Evolutionary conservation across 2,329 filamentous ascomycete species (phyloP), one percentile per base, ranked within the genome.

Genomic region (Hymenoscyphus occultus): DNA sequence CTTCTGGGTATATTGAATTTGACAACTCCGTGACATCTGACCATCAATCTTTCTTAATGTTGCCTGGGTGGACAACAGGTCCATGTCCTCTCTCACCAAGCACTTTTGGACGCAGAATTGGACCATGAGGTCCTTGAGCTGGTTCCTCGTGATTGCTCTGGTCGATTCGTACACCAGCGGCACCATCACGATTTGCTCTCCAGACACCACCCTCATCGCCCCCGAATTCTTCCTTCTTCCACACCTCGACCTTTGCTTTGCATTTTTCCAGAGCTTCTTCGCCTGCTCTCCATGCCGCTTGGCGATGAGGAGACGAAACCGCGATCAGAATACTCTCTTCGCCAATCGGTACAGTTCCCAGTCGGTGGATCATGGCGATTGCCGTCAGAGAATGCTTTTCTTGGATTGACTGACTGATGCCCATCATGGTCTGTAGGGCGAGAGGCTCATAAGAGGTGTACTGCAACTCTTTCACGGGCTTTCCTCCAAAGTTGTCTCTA

Each of bases 251-350:
- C 70, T 83, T 87, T 63, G 85, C 86, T 80, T 98, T 99, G 74
- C 91, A 92, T 75, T 86, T 81, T 80, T 98, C 94, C 65, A 98
- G 79, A 40, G 93, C 90, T 78, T 96, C 92, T 80, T 98, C 94
- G 0, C 91, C 94, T 0, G 90, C 94, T 71, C 81, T 80, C 94
- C 94, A 99, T 5, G 92, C 93, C 14, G 90, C 91, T 71, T 90
- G 85, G 7, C 95, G 83, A 79, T 98, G 95, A 42, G 90, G 87
- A 35, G 91, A 84, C 56, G 91, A 93, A 3, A 97, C 90, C 1
- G 92, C 91, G 72, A 98, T 93, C 63, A 96, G 80, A 67, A 99
- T 94, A 75, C 92, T 96, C 79, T 97, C 93, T 78, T 97, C 92
- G n/a, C 88, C 90, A 63, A 98, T 89, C 2, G 92, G 91, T 16